phyloP scores from a whole-genome alignment of 768 basidiomycete genomes.

The Leccinum truebloodii region DNA sequence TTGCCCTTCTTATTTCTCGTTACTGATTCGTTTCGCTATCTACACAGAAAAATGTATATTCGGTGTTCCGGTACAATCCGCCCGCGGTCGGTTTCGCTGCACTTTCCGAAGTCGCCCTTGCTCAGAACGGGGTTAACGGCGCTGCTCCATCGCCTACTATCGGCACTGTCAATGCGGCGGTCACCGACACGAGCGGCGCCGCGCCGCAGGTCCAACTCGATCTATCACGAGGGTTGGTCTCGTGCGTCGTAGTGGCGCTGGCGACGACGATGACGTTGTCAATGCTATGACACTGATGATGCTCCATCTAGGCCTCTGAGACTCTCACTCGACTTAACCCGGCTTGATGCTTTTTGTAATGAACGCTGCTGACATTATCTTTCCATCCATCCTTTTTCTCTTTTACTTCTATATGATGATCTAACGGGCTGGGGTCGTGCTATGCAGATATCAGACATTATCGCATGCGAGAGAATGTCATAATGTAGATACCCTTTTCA shows the following conservation, averaged over 20 bases:
- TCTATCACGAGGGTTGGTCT: not conserved
- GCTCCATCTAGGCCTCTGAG: too few species aligned
- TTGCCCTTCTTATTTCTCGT: not conserved
- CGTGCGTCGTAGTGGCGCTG: not conserved
- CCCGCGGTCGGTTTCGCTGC: constrained; percentile 52
- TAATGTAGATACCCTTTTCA: not conserved
- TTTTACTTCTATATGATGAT: not conserved
- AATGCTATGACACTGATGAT: constrained; percentile 8
- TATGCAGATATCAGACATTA: not conserved
- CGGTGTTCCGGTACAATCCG: constrained; percentile 52
- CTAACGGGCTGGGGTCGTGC: not conserved
- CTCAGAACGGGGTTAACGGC: constrained; percentile 33
- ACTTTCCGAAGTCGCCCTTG: constrained; percentile 35
- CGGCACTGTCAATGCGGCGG: constrained; percentile 49
- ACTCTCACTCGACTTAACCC: not conserved
- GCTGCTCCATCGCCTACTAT: constrained; percentile 57
- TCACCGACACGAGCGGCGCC: constrained; percentile 33
- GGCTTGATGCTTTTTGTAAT: not conserved
- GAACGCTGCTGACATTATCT: not conserved
- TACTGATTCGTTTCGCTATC: not conserved
- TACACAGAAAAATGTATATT: constrained; percentile 54
- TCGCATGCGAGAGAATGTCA: not conserved
- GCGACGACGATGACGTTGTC: not conserved
- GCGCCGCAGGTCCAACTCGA: not conserved
- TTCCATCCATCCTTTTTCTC: not conserved